Conservation (phyloP, 2,329 filamentous ascomycete genomes). For the Didymella exigua region DNA sequence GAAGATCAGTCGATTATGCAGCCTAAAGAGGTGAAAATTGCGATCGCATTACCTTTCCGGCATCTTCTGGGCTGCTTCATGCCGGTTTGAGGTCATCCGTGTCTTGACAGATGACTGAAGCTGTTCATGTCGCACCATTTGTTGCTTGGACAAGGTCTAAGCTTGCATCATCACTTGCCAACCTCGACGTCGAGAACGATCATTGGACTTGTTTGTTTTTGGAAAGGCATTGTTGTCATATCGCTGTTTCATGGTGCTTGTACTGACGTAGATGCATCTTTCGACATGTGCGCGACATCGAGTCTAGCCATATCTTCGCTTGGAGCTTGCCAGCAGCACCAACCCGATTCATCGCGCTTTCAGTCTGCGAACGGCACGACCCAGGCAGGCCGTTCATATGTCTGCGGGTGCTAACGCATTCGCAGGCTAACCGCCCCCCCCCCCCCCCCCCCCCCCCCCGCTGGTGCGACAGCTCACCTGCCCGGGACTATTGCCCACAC, state of each 20-base stretch:
- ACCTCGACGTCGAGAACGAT: not conserved
- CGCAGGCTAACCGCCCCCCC: not conserved
- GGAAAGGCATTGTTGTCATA: not conserved
- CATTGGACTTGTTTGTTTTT: not conserved
- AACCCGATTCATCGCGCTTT: too few species aligned
- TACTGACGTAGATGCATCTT: not conserved
- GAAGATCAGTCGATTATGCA: not conserved
- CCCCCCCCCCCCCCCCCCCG: too few species aligned
- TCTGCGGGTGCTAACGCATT: conserved; percentile 4
- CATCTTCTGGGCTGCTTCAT: not conserved
- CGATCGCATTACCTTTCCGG: not conserved
- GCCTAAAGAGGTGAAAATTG: not conserved
- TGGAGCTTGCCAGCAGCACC: not conserved
- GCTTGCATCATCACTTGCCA: conserved; percentile 9
- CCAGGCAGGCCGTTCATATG: not conserved
- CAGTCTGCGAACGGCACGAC: not conserved
- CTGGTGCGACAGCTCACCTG: not conserved
- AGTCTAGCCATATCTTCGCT: not conserved
- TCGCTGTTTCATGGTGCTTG: not conserved
- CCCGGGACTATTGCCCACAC: not conserved
- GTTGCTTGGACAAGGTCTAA: not conserved
- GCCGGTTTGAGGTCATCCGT: not conserved
- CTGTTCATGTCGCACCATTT: conserved; percentile 9
- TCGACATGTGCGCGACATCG: not conserved
- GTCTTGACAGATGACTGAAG: not conserved